phyloP scores from a whole-genome alignment of 2,329 filamentous ascomycete genomes.

The Colletotrichum abscissum region DNA sequence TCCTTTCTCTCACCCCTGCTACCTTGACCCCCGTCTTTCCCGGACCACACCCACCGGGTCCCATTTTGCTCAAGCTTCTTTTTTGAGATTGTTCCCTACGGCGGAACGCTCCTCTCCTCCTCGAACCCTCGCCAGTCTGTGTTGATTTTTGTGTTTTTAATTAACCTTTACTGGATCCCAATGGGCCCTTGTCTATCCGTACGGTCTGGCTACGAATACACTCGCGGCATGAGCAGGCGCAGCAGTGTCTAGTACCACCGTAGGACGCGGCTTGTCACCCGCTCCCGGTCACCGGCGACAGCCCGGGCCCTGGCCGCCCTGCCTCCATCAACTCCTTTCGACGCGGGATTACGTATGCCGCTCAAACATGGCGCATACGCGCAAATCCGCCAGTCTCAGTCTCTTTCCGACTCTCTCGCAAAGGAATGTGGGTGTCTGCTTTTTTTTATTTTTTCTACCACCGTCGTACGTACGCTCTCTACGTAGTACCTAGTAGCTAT shows the following conservation, averaged over 20 bases:
- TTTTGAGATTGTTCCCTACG: neutral
- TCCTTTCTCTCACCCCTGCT: neutral
- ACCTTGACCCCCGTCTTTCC: neutral
- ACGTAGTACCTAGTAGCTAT: neutral
- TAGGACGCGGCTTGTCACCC: slow-evolving; percentile 11
- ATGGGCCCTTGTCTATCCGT: neutral
- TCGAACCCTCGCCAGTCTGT: neutral
- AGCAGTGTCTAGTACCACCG: neutral
- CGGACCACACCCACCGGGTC: neutral
- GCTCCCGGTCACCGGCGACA: slow-evolving; percentile 9
- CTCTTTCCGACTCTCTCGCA: neutral
- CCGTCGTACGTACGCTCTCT: neutral
- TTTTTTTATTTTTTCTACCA: neutral
- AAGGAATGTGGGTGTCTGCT: slow-evolving; percentile 3
- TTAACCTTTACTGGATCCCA: neutral
- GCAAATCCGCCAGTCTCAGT: neutral
- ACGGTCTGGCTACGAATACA: too few relatives aligned
- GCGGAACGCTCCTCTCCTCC: neutral
- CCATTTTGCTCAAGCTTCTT: neutral
- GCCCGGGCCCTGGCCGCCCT: neutral
- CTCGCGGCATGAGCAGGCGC: neutral
- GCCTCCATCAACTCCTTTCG: slow-evolving; percentile 8
- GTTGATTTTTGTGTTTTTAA: neutral
- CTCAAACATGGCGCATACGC: slow-evolving; percentile 14
- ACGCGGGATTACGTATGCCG: slow-evolving; percentile 32